Base-by-base conservation (phyloP, 2,329 filamentous ascomycete species). In the Metarhizium robertsii region DNA sequence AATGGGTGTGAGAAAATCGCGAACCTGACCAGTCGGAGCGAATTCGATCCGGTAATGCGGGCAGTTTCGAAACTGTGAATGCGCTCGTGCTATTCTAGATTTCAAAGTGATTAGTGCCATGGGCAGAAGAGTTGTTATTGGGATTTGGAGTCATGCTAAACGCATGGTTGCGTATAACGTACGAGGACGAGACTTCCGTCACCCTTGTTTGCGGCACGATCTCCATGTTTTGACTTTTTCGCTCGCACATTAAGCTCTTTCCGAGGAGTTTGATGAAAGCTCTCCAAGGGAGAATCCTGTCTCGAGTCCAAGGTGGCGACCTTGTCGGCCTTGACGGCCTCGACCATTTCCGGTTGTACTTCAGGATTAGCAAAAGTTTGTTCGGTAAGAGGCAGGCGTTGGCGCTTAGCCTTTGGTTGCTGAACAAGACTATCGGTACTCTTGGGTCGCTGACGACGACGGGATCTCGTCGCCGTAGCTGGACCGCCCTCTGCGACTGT, bases 1-100 rank as follows among this genome's bases (percentile, higher is more conserved):
- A 47, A 38, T 6, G n/a, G 32, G 16, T 16, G 29, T 16, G 29
- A 43, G 36, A n/a, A 11, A n/a, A 18, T 8, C 42, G 70, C 83
- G 69, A 78, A 91, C 88, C 80, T 67, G 78, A 76, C 57, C 81
- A 77, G 64, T 85, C 80, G 61, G 81, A 74, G 61, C 85, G 84
- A 59, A 96, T 81, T 65, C 85, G 83, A 64, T 92, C 86, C 51
- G 92, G 92, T 29, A 95, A 79, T 55, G 88, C 85, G 56, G 89
- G 89, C 36, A 96, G 79, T 69, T 92, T 91, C 71, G 87, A 89
- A 59, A 95, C 88, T 47, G 82, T 87, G 68, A 94, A 96, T 60
- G 89, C 88, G 67, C 86, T 85, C 65, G 89, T 96, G 66, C 85
- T 90, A 43, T 89, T 90, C 88, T 95, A 58, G 11, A 60, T 53